phyloP scores from a whole-genome alignment of 306 rosid genomes.

The Cucurbita ficifolia region DNA sequence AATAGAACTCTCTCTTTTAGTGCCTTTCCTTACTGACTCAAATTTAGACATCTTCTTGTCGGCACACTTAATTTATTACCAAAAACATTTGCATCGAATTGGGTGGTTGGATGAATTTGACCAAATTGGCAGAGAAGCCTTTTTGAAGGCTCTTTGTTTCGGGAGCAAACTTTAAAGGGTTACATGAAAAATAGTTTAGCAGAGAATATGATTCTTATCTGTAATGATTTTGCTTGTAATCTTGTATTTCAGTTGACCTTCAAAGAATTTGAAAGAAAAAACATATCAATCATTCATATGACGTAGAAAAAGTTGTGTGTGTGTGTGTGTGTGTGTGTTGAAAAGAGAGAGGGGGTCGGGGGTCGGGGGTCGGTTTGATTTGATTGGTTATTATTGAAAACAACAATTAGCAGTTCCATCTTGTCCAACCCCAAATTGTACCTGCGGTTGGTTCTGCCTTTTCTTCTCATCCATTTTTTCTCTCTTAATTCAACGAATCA shows the following conservation, averaged over 20 bases:
- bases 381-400: constrained; percentile 5
- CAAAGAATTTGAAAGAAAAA: not conserved
- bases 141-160: not conserved
- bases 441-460: not conserved
- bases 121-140: not conserved
- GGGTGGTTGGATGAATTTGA: constrained; percentile 1
- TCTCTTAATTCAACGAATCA: not conserved
- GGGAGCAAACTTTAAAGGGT: not conserved
- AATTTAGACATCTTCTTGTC: not conserved
- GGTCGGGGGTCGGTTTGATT: constrained; percentile 10
- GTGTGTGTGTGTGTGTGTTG: not conserved
- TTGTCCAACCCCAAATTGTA: constrained; percentile 6
- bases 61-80: not conserved
- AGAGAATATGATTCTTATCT: not conserved
- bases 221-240: not conserved
- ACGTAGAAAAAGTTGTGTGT: not conserved
- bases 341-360: not conserved
- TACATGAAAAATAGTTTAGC: not conserved
- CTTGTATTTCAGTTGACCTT: constrained; percentile 5
- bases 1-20: not conserved
- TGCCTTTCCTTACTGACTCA: not conserved
- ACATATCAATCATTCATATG: constrained; percentile 3
- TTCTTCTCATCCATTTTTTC: not conserved
- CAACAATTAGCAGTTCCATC: constrained; percentile 9
- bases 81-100: not conserved